Evolutionary conservation across 352 stramenopile genomes (phyloP).

Genomic region (Pythium chondricola): DNA sequence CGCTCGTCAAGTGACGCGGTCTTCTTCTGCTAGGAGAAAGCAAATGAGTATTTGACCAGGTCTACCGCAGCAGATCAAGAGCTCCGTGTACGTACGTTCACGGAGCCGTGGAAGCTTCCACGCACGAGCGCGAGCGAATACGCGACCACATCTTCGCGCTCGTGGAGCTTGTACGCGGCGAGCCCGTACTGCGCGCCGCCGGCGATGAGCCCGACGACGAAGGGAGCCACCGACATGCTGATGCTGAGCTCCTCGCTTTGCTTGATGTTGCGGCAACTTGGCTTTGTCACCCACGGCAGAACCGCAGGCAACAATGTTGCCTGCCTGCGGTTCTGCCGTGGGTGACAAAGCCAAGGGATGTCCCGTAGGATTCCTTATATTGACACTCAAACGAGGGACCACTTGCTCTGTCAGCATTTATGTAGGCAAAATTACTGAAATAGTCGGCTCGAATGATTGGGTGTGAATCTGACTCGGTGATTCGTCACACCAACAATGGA

Average conservation of each 20-base stretch:
- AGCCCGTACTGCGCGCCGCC: conserved; percentile 59
- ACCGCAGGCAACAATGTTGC: not conserved
- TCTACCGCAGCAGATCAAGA: too few species aligned
- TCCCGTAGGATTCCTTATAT: conserved; percentile 5
- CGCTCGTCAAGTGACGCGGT: conserved; percentile 29
- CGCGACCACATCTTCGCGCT: conserved; percentile 63
- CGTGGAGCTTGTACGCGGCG: conserved; percentile 62
- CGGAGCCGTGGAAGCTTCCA: conserved; percentile 49
- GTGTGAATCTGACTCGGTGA: conserved; percentile 4
- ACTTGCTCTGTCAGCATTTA: not conserved
- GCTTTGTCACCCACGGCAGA: conserved; percentile 16
- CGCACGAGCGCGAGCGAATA: conserved; percentile 62
- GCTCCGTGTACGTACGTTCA: too few species aligned
- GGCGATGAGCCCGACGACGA: conserved; percentile 55
- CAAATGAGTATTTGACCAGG: not conserved
- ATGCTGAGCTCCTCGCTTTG: conserved; percentile 5
- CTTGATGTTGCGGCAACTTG: too few species aligned
- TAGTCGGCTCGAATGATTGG: too few species aligned
- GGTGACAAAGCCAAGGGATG: conserved; percentile 15
- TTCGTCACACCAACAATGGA: conserved; percentile 7
- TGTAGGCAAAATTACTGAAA: not conserved
- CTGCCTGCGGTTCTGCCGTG: conserved; percentile 7
- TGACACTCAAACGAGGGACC: not conserved
- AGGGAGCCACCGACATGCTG: conserved; percentile 60
- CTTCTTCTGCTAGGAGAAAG: conserved; percentile 3